Evolutionary conservation across 257 asterid genomes (phyloP), one percentile per base, ranked within the genome.

Genomic region (Scutellaria barbata): DNA sequence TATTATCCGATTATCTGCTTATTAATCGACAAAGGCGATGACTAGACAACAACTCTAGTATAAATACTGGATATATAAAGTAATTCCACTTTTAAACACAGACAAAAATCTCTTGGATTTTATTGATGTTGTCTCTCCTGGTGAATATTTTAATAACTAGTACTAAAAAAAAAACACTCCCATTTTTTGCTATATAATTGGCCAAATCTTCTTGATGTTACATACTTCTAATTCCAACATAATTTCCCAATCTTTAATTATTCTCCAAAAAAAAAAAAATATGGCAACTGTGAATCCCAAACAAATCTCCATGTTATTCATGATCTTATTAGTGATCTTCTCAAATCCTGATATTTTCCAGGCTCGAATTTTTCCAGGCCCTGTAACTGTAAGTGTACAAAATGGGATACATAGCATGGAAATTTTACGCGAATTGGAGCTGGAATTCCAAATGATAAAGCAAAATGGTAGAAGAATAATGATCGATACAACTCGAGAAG

Each of bases 201-300:
- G 47, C 59, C 58, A 58, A 50, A 66, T 64, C 17, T 64, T 68
- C 67, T 71, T 37, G 13, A 63, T 25, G 39, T 47, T 68, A 22
- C 25, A 61, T 2, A 54, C 2, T 30, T 30, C 55, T 42, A 0
- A 46, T 3, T 16, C 68, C 16, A 64, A 33, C 35, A 30, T 30
- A 43, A 11, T 6, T 22, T 11, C 14, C 42, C 25, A 9, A 0
- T 12, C 52, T 14, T 56, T 22, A 30, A 30, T 4, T 30, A 30
- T 30, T 42, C 52, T 30, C 68, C n/a, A 74, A 69, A 68, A 61
- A 33, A 30, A 6, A 11, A 51, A 45, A 46, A 48, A 81, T n/a
- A n/a, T 87, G 90, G 81, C 80, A 52, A 53, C 61, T 63, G 77
- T 82, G 50, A 65, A 10, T 22, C 77, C 56, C 42, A 47, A 50